These are phyloP conservation scores for Trypanosomatidae sp. DNA, from an alignment of 208 protist genomes.

Conservation along the genomic window DNA sequence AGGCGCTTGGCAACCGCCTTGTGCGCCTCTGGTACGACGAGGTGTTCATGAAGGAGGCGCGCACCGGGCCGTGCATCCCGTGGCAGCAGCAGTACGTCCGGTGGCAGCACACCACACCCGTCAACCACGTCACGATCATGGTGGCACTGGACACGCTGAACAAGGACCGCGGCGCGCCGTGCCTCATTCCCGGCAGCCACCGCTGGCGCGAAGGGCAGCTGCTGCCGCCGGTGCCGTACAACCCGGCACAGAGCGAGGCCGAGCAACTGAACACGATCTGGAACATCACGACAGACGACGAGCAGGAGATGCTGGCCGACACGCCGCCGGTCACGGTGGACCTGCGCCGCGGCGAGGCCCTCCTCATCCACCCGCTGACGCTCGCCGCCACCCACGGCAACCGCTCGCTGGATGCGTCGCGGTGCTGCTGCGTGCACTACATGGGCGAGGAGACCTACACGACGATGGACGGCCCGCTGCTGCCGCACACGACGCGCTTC, in stretches of 20 bases:
- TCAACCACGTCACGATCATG: constrained; percentile 74
- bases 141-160: constrained; percentile 82
- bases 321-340: constrained; percentile 76
- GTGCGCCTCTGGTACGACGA: constrained; percentile 89
- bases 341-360: constrained; percentile 70
- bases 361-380: constrained; percentile 80
- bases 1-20: constrained; percentile 73
- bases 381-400: constrained; percentile 83
- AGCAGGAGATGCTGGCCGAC: constrained; percentile 81
- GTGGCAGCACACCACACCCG: constrained; percentile 74
- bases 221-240: constrained; percentile 68
- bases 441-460: constrained; percentile 60
- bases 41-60: constrained; percentile 76
- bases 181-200: constrained; percentile 80
- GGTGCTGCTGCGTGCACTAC: constrained; percentile 78
- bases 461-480: constrained; percentile 58
- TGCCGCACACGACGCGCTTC: constrained; percentile 78
- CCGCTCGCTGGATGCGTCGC: constrained; percentile 52
- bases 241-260: constrained; percentile 62
- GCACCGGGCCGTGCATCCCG: constrained; percentile 68
- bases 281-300: constrained; percentile 74
- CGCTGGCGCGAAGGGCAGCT: constrained; percentile 76
- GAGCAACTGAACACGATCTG: constrained; percentile 87
- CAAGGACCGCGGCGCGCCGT: constrained; percentile 83
- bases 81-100: constrained; percentile 87